Percentiles rank a stretch among this genome's conserved stretches.
Conservation (phyloP, 1,284 basidiomycete species). For the Agroathelia rolfsii region DNA sequence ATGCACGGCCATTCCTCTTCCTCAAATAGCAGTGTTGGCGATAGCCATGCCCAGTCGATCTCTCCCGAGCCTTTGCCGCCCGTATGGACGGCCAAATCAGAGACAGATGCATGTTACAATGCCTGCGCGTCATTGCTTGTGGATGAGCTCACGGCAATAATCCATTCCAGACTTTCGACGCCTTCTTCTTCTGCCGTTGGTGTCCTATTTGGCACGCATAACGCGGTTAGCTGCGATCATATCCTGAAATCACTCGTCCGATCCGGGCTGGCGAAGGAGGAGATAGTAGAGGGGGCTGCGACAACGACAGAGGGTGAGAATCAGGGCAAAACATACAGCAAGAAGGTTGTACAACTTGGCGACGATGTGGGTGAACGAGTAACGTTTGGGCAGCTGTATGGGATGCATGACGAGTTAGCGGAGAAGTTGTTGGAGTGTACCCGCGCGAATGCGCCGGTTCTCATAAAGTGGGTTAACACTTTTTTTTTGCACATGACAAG, state of each 20-base stretch:
- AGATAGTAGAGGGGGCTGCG: slow-evolving; percentile 8
- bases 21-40: no score
- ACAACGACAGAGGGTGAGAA: slow-evolving; percentile 17
- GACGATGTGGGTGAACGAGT: slow-evolving; percentile 60
- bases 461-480: slow-evolving; percentile 63
- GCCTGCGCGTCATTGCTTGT: slow-evolving; percentile 56
- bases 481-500: slow-evolving; percentile 4
- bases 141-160: slow-evolving; percentile 44
- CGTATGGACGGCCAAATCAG: slow-evolving; percentile 58
- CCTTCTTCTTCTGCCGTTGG: slow-evolving; percentile 36
- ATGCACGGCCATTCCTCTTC: slow-evolving; percentile 28
- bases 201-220: slow-evolving; percentile 84
- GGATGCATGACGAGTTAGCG: slow-evolving; percentile 79
- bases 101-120: slow-evolving; percentile 80
- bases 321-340: no score
- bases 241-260: slow-evolving; percentile 54
- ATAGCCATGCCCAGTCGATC: slow-evolving; percentile 28
- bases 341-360: slow-evolving; percentile 27
- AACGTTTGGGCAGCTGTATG: slow-evolving; percentile 77
- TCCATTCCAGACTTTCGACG: no score
- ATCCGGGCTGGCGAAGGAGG: slow-evolving; percentile 40
- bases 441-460: slow-evolving; percentile 50
- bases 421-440: slow-evolving; percentile 55
- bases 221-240: slow-evolving; percentile 54
- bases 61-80: slow-evolving; percentile 51